Base-by-base conservation (phyloP, 2,329 filamentous ascomycete species). In the Penicillium sp. region DNA sequence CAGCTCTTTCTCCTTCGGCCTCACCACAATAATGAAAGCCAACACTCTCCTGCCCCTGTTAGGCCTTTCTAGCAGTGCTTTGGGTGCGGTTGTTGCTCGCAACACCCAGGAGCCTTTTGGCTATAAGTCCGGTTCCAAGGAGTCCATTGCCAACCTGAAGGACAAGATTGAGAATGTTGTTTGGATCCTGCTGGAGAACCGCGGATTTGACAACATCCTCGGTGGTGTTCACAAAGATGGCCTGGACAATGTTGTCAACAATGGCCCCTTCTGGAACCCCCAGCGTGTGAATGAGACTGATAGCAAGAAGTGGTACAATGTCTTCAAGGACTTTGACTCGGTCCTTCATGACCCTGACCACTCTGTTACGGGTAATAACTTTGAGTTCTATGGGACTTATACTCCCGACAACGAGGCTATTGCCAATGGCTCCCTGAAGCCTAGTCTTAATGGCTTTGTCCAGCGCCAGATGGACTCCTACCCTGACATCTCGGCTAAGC, bases 271-370 rank as follows among this genome's bases (percentile, higher is more conserved):
- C 58, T 72, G 67, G 60, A 72, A 73, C 48, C 66, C 65, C 2
- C 49, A 61, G 45, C 66, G 66, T 47, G 46, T 72, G 9, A 57
- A 52, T 38, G 44, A 65, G 3, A 54, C 61, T 25, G 32, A 47
- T 13, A 55, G 62, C 40, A 53, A 55, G 45, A 55, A 62, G 47
- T 56, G 51, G 55, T 69, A 64, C 60, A 63, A 54, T 12, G 47
- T 45, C 31, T 59, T 59, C 51, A 67, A 66, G 57, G 66, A 71
- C 58, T 69, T 62, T 44, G 69, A 73, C 59, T 72, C 69, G 0
- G 64, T 72, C 23, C 50, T 57, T 31, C 62, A 73, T 42, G 72
- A 73, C 37, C 71, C 71, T 2, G 65, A 70, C 45, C 71, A 74
- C 58, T 62, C 64, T 0, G 59, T 72, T 31, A 65, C 65, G 40